Conservation (phyloP, 805 yeast genomes). For the Metschnikowia proteae region DNA sequence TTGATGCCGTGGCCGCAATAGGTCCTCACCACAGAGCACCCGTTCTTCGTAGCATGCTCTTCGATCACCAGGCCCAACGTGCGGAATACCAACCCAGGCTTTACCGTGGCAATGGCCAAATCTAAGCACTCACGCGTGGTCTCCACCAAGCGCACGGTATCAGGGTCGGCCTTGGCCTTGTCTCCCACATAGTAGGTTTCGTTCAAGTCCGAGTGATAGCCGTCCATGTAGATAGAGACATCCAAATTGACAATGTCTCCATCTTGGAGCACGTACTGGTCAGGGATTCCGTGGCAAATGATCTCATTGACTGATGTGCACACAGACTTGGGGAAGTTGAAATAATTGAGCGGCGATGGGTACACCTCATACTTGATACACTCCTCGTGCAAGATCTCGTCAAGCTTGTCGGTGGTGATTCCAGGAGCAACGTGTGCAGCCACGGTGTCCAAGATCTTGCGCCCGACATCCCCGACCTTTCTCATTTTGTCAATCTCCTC, state of each 20-base stretch:
- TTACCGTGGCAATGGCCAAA: slow-evolving; percentile 75
- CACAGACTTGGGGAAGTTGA: slow-evolving; percentile 85
- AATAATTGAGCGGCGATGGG: slow-evolving; percentile 94
- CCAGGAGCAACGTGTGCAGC: slow-evolving; percentile 86
- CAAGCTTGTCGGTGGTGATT: slow-evolving; percentile 88
- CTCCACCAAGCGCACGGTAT: slow-evolving; percentile 85
- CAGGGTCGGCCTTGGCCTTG: slow-evolving; percentile 73
- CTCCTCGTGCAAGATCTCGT: slow-evolving; percentile 80
- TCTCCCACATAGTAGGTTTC: slow-evolving; percentile 97
- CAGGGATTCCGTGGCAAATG: slow-evolving; percentile 97
- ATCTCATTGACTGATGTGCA: slow-evolving; percentile 95
- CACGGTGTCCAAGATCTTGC: slow-evolving; percentile 87
- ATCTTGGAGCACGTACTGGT: slow-evolving; percentile 76
- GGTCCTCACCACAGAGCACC: slow-evolving; percentile 82
- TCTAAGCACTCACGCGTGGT: slow-evolving; percentile 81
- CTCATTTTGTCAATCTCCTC: slow-evolving; percentile 73
- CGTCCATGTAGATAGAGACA: slow-evolving; percentile 78
- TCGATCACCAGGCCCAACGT: slow-evolving; percentile 85
- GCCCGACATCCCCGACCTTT: slow-evolving; percentile 67
- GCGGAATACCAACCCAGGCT: slow-evolving; percentile 89
- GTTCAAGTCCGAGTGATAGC: slow-evolving; percentile 90
- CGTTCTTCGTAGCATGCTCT: slow-evolving; percentile 72
- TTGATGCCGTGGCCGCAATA: slow-evolving; percentile 95
- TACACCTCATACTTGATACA: slow-evolving; percentile 85
- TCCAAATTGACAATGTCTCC: slow-evolving; percentile 95